Base-by-base conservation (phyloP, 345 rosid genomes). In the Punica granatum region DNA sequence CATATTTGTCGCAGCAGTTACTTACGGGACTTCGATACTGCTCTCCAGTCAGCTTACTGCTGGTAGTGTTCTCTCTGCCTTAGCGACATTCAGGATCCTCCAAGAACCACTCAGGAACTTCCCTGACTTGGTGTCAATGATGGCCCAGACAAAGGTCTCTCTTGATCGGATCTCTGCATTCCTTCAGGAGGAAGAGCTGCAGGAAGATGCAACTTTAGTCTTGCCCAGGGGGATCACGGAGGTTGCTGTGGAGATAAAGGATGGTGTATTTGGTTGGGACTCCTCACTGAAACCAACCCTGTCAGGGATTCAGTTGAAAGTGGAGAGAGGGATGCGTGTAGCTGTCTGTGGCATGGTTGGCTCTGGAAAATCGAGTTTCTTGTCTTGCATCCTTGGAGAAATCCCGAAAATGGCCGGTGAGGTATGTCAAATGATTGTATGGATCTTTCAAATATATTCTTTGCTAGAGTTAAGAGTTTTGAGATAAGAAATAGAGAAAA, bases 281-380 rank as follows among this genome's bases (percentile, higher is more conserved):
- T 75, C 90, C 67, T 83, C 88, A 62, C 75, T 86, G 61, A 85
- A 78, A 74, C 79, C 93, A 26, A 95, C 97, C 39, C 76, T 95
- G 67, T 89, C 90, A 26, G 88, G 85, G 51, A 84, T 95, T 74
- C 82, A 87, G 54, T 74, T 92, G 85, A 92, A 82, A 80, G 94
- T 92, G 64, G 83, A 86, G 78, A 84, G 78, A 73, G 98, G 98
- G 74, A 89, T 90, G 99, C 92, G 96, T 61, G 99, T 92, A 75
- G 99, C 99, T 76, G 98, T 95, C 54, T 95, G 99, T 75, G 99
- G 99, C 46, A 81, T 85, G 82, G 99, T 95, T 78, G 99, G 98
- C 66, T 78, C 99, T 35, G 99, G 99, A 42, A 95, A 95, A 73
- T 95, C 99, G 42, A 92, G 99, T 83, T 92, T 94, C 74, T 96